phyloP scores from a whole-genome alignment of 371 early-diverging fungal genomes.

The Ordospora pajunii region DNA sequence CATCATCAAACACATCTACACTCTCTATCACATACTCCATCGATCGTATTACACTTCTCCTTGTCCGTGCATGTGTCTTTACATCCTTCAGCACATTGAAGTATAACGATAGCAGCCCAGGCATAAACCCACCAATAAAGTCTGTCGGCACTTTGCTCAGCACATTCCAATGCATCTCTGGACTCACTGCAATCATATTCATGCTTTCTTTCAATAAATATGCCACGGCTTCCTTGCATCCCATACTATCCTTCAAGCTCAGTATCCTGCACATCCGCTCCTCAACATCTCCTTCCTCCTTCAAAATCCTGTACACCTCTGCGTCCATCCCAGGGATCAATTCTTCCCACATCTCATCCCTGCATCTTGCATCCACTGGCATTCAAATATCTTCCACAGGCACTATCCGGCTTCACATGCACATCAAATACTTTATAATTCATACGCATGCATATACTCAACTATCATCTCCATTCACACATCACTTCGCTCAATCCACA shows the following conservation, averaged over 20 bases:
- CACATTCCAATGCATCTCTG: not conserved
- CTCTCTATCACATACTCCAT: not conserved
- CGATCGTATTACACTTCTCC: not conserved
- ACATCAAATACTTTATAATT: too few species aligned
- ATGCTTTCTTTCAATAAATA: not conserved
- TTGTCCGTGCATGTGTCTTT: not conserved
- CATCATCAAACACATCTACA: not conserved
- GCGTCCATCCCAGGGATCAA: not conserved
- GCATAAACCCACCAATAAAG: not conserved
- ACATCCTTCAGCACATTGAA: not conserved
- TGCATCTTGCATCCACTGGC: too few species aligned
- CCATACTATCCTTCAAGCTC: not conserved
- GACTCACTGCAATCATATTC: not conserved
- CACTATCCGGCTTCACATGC: too few species aligned
- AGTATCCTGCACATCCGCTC: not conserved
- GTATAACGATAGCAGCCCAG: not conserved
- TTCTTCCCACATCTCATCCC: too few species aligned
- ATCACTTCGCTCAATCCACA: not conserved
- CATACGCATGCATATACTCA: not conserved
- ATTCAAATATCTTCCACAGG: too few species aligned
- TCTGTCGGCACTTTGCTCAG: not conserved
- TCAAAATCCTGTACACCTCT: not conserved
- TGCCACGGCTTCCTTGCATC: not conserved
- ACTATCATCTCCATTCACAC: not conserved
- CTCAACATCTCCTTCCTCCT: not conserved